Evolutionary conservation across 345 rosid species (phyloP), one percentile per base, ranked within the genome.

Genomic region (Hirschfeldia incana): DNA sequence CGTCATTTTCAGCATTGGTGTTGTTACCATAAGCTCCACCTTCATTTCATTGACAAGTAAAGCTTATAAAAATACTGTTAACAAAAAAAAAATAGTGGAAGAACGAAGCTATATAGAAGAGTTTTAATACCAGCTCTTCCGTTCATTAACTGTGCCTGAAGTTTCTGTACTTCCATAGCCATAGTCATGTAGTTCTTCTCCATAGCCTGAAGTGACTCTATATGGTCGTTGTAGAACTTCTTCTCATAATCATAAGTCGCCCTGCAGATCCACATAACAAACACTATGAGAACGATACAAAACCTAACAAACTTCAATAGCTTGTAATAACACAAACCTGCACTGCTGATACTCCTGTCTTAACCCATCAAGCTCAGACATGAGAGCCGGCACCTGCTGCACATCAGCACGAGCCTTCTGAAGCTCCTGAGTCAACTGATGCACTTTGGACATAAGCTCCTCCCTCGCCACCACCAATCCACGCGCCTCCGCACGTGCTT

Each of bases 81-180:
- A 21, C 15, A 26, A 27, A 28, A 10, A 46, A 12, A 13, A 13
- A 46, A 46, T 4, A 3, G 46, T 49, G 26, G 17, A 49, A 21
- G n/a, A 46, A 69, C 32, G 73, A 34, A 5, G 65, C 67, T 17
- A 28, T 49, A n/a, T 29, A 29, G 30, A 29, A 29, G 30, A 29
- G 30, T 29, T 29, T 29, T 29, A 36, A 69, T 61, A 89, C 97
- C 94, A 7, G 87, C 66, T 86, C 90, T 84, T 77, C 86, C 84
- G 77, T 88, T 91, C 53, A 78, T 83, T 75, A 95, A 75, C 79
- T 91, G 94, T n/a, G 89, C 90, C 70, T 89, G 92, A 76, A 91
- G 98, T 76, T 95, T 93, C 78, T 95, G 97, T 70, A 93, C 94
- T 84, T 95, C 99, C 88, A 83, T 85, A 32, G 97, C 86, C 99